Evolutionary conservation across 805 yeast genomes (phyloP), one percentile per base, ranked within the genome.

Genomic region (Yamadazyma olivae): DNA sequence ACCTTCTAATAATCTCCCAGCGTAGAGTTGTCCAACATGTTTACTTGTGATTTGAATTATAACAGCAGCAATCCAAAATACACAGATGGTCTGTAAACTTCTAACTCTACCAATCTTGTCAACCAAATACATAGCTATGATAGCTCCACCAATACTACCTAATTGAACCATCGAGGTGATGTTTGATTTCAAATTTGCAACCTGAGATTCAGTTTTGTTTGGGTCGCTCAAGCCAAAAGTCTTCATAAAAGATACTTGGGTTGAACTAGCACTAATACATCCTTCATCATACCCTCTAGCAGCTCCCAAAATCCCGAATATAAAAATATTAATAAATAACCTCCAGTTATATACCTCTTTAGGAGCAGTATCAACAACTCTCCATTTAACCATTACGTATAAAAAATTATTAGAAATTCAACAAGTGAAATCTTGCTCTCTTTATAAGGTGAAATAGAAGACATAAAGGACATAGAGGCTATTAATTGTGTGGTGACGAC

Each of bases 281-380:
- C 81, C 81, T 50, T 76, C 81, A 49, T 76, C 81, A 31, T 61
- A 66, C 6, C 81, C 81, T 53, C 81, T 55, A 4, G 77, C 77
- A 19, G 70, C 59, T 5, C 81, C 81, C 25, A 75, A 51, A 8
- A 75, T 51, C 30, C 81, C 81, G 53, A 75, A 75, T 3, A 72
- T 60, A 22, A 67, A 53, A 8, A 72, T 67, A 0, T 73, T 59
- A 23, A 65, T 42, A 50, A 53, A 72, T 23, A 75, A 58, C 4
- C 67, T 61, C 44, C 54, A 40, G 55, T 75, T 74, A 43, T 61
- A 73, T 16, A 71, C 65, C 39, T 72, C 70, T n/a, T n/a, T n/a
- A n/a, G n/a, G n/a, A n/a, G n/a, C n/a, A n/a, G n/a, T n/a, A n/a
- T n/a, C n/a, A n/a, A n/a, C n/a, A n/a, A n/a, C n/a, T n/a, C n/a